Percentiles rank a stretch among this genome's conserved stretches.
phyloP scores from a whole-genome alignment of 345 rosid genomes.

The Citropsis articulata region DNA sequence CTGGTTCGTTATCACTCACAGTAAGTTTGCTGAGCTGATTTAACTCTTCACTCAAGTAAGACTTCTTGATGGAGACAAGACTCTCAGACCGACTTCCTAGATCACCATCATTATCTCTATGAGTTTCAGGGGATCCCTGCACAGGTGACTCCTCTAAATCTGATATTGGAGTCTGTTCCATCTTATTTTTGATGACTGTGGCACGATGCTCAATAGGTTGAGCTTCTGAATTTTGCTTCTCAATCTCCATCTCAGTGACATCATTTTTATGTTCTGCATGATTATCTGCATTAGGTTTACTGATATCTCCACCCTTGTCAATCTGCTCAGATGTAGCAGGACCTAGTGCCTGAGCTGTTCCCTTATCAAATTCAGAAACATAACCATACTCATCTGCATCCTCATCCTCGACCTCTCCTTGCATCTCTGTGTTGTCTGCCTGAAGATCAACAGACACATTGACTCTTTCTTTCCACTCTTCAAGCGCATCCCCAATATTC shows the following conservation, averaged over 20 bases:
- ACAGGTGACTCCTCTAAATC: slow-evolving; percentile 33
- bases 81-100: slow-evolving; percentile 39
- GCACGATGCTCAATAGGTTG: slow-evolving; percentile 32
- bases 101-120: slow-evolving; percentile 29
- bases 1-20: slow-evolving; percentile 37
- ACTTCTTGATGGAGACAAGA: slow-evolving; percentile 51
- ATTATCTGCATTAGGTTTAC: slow-evolving; percentile 48
- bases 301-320: slow-evolving; percentile 42
- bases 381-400: slow-evolving; percentile 75
- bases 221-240: slow-evolving; percentile 42
- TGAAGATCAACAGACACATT: slow-evolving; percentile 61
- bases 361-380: slow-evolving; percentile 67
- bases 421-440: slow-evolving; percentile 44
- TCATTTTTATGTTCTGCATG: slow-evolving; percentile 40
- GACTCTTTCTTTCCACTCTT: slow-evolving; percentile 93
- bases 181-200: slow-evolving; percentile 31
- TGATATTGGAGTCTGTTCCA: slow-evolving; percentile 36
- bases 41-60: slow-evolving; percentile 39
- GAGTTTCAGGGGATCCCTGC: slow-evolving; percentile 32
- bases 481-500: slow-evolving; percentile 80
- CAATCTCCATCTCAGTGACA: slow-evolving; percentile 59
- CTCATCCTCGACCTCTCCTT: slow-evolving; percentile 61
- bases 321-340: slow-evolving; percentile 86
- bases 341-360: slow-evolving; percentile 84
- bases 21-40: slow-evolving; percentile 43